Evolutionary conservation across 805 yeast species (phyloP).

Genomic region (Candida quercuum): DNA sequence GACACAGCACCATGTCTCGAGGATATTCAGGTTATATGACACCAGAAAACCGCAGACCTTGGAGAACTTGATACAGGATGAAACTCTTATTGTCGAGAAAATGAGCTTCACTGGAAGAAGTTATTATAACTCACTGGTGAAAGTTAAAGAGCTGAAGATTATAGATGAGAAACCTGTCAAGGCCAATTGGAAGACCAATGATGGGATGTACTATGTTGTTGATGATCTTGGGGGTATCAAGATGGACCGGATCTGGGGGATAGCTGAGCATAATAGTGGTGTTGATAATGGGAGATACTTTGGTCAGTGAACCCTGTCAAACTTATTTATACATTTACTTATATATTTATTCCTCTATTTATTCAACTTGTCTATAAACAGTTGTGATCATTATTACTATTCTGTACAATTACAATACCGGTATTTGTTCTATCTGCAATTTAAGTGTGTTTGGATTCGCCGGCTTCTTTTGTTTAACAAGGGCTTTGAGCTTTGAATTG

Average conservation of each 20-base stretch:
- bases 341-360: neutral
- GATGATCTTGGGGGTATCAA: slow-evolving; percentile 77
- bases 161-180: slow-evolving; percentile 39
- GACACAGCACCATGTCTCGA: slow-evolving; percentile 61
- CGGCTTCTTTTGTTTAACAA: no score
- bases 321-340: neutral
- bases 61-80: slow-evolving; percentile 56
- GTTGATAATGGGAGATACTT: slow-evolving; percentile 60
- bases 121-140: slow-evolving; percentile 55
- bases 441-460: no score
- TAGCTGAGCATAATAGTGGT: slow-evolving; percentile 64
- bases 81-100: slow-evolving; percentile 62
- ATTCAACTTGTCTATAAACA: no score
- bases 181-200: slow-evolving; percentile 38
- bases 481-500: neutral
- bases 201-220: slow-evolving; percentile 45
- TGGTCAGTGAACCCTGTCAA: slow-evolving; percentile 9
- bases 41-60: slow-evolving; percentile 54
- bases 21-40: slow-evolving; percentile 67
- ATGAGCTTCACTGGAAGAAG: slow-evolving; percentile 62
- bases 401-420: no score
- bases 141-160: slow-evolving; percentile 41
- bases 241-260: slow-evolving; percentile 84
- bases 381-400: no score
- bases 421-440: no score